Evolutionary conservation across 2,329 filamentous ascomycete genomes (phyloP).

Genomic region (Xylaria sp.): DNA sequence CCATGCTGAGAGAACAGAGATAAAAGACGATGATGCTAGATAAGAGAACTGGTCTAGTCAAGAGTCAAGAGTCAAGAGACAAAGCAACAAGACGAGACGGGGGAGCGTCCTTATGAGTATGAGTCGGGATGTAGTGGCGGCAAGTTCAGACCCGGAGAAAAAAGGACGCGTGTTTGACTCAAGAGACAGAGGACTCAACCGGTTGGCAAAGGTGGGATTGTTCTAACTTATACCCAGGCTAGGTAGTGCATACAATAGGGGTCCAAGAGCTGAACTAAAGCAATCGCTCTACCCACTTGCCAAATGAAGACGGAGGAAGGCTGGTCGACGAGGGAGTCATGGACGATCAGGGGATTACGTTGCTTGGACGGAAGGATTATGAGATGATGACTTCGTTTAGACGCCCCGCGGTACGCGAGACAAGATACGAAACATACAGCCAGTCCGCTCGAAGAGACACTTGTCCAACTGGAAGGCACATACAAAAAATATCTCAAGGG

Average conservation of each 20-base stretch:
- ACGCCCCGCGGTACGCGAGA: conserved; percentile 9
- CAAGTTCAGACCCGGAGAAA: not conserved
- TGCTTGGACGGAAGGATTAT: conserved; percentile 6
- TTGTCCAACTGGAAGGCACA: conserved; percentile 23
- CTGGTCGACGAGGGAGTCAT: conserved; percentile 5
- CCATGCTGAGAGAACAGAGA: conserved; percentile 56
- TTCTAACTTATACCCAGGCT: conserved; percentile 20
- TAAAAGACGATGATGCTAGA: conserved; percentile 22
- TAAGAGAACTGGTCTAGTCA: conserved; percentile 24
- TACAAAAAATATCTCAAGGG: conserved; percentile 14
- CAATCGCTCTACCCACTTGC: conserved; percentile 17
- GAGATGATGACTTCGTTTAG: conserved; percentile 23
- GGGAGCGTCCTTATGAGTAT: conserved; percentile 6
- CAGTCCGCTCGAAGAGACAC: conserved; percentile 22
- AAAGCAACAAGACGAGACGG: not conserved
- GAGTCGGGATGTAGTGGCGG: not conserved
- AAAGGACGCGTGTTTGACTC: conserved; percentile 10
- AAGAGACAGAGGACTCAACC: conserved; percentile 1
- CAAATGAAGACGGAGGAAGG: conserved; percentile 20
- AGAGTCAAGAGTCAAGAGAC: conserved; percentile 1
- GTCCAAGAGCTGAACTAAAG: conserved; percentile 6
- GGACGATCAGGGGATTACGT: conserved; percentile 11
- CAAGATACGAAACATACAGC: not conserved
- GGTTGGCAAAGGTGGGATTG: conserved; percentile 13
- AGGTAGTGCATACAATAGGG: conserved; percentile 7